Evolutionary conservation across 2,329 filamentous ascomycete genomes (phyloP), one percentile per base, ranked within the genome.

Genomic region (Xylaria sp.): DNA sequence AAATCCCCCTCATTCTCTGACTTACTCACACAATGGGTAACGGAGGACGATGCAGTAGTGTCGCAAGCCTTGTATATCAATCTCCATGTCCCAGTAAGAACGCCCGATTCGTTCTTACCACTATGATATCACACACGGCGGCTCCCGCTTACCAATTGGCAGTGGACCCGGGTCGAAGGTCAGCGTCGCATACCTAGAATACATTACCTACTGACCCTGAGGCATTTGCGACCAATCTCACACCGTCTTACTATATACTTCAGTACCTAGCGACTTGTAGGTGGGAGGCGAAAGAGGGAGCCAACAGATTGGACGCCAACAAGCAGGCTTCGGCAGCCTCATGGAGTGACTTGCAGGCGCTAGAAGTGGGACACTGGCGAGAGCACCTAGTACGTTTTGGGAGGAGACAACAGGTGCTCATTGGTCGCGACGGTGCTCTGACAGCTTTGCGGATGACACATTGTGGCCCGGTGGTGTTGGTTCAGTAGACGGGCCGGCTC

Each of bases 11-110:
- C 49, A 28, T 36, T 25, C 36, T 13, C 55, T 18, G 18, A 18
- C 6, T 46, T 36, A 33, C 49, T n/a, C 56, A 39, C 49, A 15
- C 55, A 54, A 57, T 49, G 33, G 41, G 18, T 41, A 31, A 49
- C 52, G 41, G 51, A 20, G 28, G 52, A 51, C 36, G 33, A 31
- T 36, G 43, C 25, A 33, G 25, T 49, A 10, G 62, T 64, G 43
- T 56, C 13, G 41, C 57, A 61, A 54, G 57, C 64, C 39, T 61
- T 58, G 39, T 49, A 56, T 56, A 31, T 31, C 57, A 66, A 52
- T 18, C 23, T 43, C 25, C 28, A 15, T 15, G 12, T 9, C 39
- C 23, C 15, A 58, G 56, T 39, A 31, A 46, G 39, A 33, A 7
- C 39, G 8, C 39, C 56, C 56, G 39, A 58, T 58, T 58, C 15